Evolutionary conservation across 1,139 yeast species (phyloP), one percentile per base, ranked within the genome.

Genomic region (Arxiozyma slooffiae): DNA sequence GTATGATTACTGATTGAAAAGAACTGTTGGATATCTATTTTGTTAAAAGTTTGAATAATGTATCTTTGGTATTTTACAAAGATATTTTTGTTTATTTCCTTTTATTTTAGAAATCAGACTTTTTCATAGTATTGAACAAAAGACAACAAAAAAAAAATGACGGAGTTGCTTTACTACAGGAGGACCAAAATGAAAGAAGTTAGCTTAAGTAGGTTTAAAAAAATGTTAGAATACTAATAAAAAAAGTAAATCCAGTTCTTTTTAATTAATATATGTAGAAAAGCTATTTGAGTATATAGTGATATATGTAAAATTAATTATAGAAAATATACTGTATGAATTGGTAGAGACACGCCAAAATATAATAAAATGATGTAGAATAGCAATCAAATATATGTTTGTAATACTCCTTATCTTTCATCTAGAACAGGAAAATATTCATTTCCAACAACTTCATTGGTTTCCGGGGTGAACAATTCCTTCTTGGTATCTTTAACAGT

Each of bases 391-490:
- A 7, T 7, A 23, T 7, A 14, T 4, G 23, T 11, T 41, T 41
- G 23, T 21, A 41, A 18, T 9, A 24, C 37, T 18, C 18, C 44
- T 23, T 41, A 37, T 26, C 44, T 23, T 24, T 41, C 44, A 18
- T 41, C 44, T 18, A 41, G 17, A 9, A 48, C 24, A 55, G 59
- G 50, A 50, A 60, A 51, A 53, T 53, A 62, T 48, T 58, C 61
- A 43, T 60, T 58, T 11, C 67, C 67, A 1, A 61, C 56, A 2
- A 53, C 50, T 43, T 60, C 59, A 14, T 62, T 61, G 20, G 57
- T 56, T 5, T 48, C 44, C 8, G 61, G 61, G 7, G 62, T 53
- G 46, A 51, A 58, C 24, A 63, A 53, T 42, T 54, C 58, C 22
- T 55, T 57, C 54, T 53, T 52, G 20, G 50, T 46, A 41, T 54